Evolutionary conservation across 352 stramenopile genomes (phyloP).

Genomic region (Plasmopara muralis): DNA sequence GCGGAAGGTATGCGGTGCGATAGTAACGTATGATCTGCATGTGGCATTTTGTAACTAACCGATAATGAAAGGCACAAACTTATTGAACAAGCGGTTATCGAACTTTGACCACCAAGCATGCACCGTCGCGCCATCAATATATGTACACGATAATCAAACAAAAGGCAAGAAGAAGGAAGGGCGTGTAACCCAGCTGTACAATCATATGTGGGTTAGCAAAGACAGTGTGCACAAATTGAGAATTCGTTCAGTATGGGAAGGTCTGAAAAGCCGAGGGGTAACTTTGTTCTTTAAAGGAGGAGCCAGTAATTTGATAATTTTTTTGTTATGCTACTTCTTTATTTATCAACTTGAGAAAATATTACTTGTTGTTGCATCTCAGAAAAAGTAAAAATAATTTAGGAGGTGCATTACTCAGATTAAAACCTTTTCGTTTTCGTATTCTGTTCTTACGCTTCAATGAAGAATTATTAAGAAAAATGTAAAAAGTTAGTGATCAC

Average conservation of each 20-base stretch:
- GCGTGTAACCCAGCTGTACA: conserved; percentile 13
- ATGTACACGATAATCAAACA: conserved; percentile 43
- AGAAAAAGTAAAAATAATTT: too few species aligned
- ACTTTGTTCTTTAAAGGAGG: conserved; percentile 27
- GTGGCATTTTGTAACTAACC: conserved; percentile 27
- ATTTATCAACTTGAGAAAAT: background rate
- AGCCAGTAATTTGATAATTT: conserved; percentile 33
- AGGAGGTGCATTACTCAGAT: too few species aligned
- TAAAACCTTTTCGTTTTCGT: too few species aligned
- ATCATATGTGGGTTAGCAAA: conserved; percentile 5
- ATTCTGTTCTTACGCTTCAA: too few species aligned
- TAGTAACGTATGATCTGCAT: conserved; percentile 45
- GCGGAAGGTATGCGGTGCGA: conserved; percentile 27
- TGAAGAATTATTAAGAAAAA: too few species aligned
- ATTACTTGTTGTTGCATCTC: too few species aligned
- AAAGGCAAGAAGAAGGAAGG: conserved; percentile 29
- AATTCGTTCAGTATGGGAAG: conserved; percentile 14
- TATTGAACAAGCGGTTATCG: conserved; percentile 16
- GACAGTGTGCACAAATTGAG: conserved; percentile 28
- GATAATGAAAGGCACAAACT: conserved; percentile 27
- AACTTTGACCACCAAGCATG: conserved; percentile 22
- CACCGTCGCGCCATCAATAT: conserved; percentile 25
- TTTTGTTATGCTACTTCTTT: conserved; percentile 15
- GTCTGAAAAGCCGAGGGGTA: conserved; percentile 27
- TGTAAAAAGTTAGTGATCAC: too few species aligned